phyloP scores from a whole-genome alignment of 2,329 filamentous ascomycete genomes.

The Colletotrichum sp. region DNA sequence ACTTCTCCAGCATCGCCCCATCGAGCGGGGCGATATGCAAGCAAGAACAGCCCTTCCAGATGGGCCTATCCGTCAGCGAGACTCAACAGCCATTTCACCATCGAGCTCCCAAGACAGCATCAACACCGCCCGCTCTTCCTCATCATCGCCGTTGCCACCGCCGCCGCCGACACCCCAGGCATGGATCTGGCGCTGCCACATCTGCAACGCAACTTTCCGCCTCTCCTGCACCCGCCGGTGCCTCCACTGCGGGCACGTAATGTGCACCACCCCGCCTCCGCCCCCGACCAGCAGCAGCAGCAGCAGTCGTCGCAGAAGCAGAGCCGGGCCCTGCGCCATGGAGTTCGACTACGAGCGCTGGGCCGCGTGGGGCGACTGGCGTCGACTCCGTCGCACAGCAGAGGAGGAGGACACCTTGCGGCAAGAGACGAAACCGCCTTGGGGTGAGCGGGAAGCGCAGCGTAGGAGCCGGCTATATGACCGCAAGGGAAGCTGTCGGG shows the following conservation, averaged over 20 bases:
- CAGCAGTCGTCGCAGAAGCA: background rate
- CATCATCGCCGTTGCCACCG: background rate
- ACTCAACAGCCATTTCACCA: background rate
- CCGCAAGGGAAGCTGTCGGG: background rate
- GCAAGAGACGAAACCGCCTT: background rate
- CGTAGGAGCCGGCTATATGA: background rate
- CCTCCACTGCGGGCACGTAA: slow-evolving; percentile 40
- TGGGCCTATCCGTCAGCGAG: background rate
- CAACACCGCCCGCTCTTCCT: background rate
- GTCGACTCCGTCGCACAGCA: background rate
- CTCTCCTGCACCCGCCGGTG: slow-evolving; percentile 40
- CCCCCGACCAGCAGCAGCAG: background rate
- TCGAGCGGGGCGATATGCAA: background rate
- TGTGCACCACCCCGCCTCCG: slow-evolving; percentile 30
- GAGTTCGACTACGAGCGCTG: slow-evolving; percentile 39
- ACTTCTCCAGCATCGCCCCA: background rate
- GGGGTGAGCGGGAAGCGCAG: background rate
- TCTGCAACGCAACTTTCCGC: slow-evolving; percentile 30
- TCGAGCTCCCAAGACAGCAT: background rate
- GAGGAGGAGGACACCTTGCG: background rate
- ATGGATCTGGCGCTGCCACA: slow-evolving; percentile 39
- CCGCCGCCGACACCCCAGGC: slow-evolving; percentile 4
- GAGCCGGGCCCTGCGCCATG: slow-evolving; percentile 23
- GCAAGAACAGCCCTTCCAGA: background rate
- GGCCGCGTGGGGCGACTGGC: slow-evolving; percentile 32